Conservation (phyloP, 2,329 filamentous ascomycete genomes). For the Blastomyces emzantsi region DNA sequence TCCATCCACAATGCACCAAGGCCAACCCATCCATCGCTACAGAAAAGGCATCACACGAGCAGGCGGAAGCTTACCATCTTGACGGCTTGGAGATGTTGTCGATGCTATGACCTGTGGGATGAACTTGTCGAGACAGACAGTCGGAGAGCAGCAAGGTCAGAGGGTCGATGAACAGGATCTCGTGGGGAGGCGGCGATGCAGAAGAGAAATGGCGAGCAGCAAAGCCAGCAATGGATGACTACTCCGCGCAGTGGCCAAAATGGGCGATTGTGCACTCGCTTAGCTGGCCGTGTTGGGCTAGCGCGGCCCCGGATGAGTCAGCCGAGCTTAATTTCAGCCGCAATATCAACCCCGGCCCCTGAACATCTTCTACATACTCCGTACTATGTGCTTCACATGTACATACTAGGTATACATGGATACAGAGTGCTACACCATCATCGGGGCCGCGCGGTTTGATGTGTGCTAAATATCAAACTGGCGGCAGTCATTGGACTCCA, state of each 20-base stretch:
- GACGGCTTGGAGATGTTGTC: constrained; percentile 34
- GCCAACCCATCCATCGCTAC: background rate
- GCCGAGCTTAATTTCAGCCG: constrained; percentile 4
- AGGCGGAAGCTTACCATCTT: constrained; percentile 34
- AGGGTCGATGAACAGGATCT: constrained; percentile 16
- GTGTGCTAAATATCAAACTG: background rate
- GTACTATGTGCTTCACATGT: too few species aligned
- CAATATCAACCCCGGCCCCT: constrained; percentile 2
- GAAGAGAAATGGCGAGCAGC: background rate
- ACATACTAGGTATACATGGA: too few species aligned
- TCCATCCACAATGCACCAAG: background rate
- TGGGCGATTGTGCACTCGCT: constrained; percentile 34
- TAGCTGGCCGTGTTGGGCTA: constrained; percentile 23
- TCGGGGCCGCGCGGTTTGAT: background rate
- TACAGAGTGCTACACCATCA: background rate
- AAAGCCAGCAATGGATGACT: background rate
- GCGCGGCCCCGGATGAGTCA: background rate
- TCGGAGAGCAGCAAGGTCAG: constrained; percentile 10
- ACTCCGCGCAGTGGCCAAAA: constrained; percentile 12
- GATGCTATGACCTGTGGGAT: constrained; percentile 27
- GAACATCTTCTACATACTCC: background rate
- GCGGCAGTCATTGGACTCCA: background rate
- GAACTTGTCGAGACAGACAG: constrained; percentile 34
- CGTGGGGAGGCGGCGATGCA: constrained; percentile 2
- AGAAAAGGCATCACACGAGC: background rate